These are phyloP conservation scores for Metschnikowia hibisci DNA, from an alignment of 805 yeast species.

Conservation along the genomic window DNA sequence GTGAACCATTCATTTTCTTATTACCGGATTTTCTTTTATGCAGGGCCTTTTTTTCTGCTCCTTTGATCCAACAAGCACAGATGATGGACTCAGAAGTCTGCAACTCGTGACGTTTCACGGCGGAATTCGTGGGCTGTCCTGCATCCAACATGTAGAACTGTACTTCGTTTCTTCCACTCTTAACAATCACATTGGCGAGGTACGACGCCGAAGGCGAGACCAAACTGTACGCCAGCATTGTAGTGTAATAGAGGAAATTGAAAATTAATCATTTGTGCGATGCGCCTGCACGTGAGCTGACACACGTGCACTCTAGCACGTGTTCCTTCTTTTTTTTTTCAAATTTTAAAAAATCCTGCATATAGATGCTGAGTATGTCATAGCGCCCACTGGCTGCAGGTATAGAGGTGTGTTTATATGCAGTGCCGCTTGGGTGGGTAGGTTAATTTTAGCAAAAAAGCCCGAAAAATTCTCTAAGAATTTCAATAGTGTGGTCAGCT, in stretches of 20 bases:
- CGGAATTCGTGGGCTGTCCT: conserved; percentile 13
- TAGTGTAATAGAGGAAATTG: background rate
- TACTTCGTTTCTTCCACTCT: conserved; percentile 45
- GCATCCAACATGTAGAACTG: conserved; percentile 31
- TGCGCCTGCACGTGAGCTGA: conserved; percentile 1
- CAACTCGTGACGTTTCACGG: conserved; percentile 35
- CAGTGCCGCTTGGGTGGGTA: conserved; percentile 1
- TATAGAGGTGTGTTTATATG: background rate
- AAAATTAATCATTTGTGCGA: conserved; percentile 4
- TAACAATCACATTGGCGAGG: conserved; percentile 38
- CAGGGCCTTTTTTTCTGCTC: conserved; percentile 7
- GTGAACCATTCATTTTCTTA: background rate
- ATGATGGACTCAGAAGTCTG: conserved; percentile 36
- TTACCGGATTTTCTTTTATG: conserved; percentile 5
- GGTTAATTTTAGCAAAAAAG: too few relatives aligned
- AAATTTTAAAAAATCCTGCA: background rate
- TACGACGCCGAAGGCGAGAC: conserved; percentile 30
- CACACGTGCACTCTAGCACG: background rate
- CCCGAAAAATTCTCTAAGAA: too few relatives aligned
- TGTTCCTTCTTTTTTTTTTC: too few relatives aligned
- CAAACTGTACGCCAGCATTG: conserved; percentile 16
- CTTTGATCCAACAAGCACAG: conserved; percentile 35
- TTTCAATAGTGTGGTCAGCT: too few relatives aligned
- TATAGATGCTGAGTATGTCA: background rate
- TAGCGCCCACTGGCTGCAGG: background rate